Evolutionary conservation across 2,329 filamentous ascomycete genomes (phyloP).

Genomic region (Blastomyces gilchristii): DNA sequence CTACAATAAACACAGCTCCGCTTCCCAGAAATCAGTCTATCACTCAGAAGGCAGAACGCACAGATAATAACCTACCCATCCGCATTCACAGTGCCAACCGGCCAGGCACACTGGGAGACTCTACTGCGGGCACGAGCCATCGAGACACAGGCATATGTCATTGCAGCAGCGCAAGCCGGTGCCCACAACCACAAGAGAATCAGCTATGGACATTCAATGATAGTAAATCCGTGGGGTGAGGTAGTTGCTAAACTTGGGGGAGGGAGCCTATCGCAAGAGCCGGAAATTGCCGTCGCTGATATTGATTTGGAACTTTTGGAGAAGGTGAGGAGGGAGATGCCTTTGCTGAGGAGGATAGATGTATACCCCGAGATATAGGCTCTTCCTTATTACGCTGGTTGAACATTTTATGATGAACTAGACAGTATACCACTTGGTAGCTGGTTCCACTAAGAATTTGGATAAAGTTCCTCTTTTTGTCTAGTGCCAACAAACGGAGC

Average conservation of each 20-base stretch:
- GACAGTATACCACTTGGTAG: not conserved
- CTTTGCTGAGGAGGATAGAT: constrained; percentile 46
- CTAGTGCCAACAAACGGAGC: not conserved
- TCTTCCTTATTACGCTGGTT: not conserved
- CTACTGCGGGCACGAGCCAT: constrained; percentile 72
- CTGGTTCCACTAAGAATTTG: not conserved
- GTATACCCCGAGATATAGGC: constrained; percentile 38
- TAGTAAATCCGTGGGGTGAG: constrained; percentile 77
- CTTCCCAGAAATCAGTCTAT: constrained; percentile 64
- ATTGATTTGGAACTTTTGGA: constrained; percentile 45
- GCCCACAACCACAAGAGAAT: constrained; percentile 62
- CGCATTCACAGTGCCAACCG: constrained; percentile 81
- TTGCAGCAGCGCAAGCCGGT: constrained; percentile 77
- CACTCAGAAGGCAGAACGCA: constrained; percentile 55
- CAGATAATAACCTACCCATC: constrained; percentile 78
- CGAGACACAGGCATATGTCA: constrained; percentile 77
- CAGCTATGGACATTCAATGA: constrained; percentile 78
- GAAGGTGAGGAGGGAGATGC: constrained; percentile 47
- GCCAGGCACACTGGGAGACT: constrained; percentile 73
- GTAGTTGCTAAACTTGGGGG: constrained; percentile 53
- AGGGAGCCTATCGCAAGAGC: constrained; percentile 32
- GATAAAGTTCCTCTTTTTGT: not conserved
- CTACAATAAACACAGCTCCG: constrained; percentile 45
- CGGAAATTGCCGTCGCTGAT: constrained; percentile 42
- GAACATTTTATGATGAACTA: not conserved